These are phyloP conservation scores for Boletus huronensis DNA, from an alignment of 768 basidiomycete genomes.

Conservation along the genomic window DNA sequence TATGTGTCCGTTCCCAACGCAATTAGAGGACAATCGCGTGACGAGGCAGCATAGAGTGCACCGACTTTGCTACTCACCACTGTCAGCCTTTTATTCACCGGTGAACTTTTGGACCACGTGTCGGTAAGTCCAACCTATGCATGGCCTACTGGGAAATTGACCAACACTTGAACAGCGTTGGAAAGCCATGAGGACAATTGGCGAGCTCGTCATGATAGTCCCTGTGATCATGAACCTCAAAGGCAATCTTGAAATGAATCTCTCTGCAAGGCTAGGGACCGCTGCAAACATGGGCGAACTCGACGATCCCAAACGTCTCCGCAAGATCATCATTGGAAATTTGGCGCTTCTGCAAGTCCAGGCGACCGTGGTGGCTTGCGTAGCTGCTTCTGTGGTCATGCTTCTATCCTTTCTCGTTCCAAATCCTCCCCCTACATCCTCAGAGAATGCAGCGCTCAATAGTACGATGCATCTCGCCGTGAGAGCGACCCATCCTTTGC, in stretches of 20 bases:
- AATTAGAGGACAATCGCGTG: not conserved
- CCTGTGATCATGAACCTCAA: constrained; percentile 94
- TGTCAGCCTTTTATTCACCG: constrained; percentile 83
- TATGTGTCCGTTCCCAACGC: too few species aligned
- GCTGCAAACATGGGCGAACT: constrained; percentile 92
- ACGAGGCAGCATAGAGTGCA: constrained; percentile 54
- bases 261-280: constrained; percentile 92
- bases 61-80: constrained; percentile 86
- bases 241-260: constrained; percentile 99
- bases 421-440: constrained; percentile 17
- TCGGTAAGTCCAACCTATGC: constrained; percentile 52
- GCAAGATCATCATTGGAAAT: constrained; percentile 74
- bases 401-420: constrained; percentile 65
- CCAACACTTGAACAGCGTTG: constrained; percentile 55
- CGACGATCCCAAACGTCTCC: constrained; percentile 62
- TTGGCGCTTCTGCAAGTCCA: constrained; percentile 89
- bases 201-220: constrained; percentile 96
- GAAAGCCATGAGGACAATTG: constrained; percentile 83
- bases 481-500: constrained; percentile 25
- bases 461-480: constrained; percentile 3
- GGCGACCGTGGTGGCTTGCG: constrained; percentile 81
- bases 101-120: constrained; percentile 83
- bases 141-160: not conserved
- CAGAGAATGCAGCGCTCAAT: constrained; percentile 10
- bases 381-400: constrained; percentile 78